phyloP scores from a whole-genome alignment of 2,329 filamentous ascomycete species.

The Aspergillus luchuensis region DNA sequence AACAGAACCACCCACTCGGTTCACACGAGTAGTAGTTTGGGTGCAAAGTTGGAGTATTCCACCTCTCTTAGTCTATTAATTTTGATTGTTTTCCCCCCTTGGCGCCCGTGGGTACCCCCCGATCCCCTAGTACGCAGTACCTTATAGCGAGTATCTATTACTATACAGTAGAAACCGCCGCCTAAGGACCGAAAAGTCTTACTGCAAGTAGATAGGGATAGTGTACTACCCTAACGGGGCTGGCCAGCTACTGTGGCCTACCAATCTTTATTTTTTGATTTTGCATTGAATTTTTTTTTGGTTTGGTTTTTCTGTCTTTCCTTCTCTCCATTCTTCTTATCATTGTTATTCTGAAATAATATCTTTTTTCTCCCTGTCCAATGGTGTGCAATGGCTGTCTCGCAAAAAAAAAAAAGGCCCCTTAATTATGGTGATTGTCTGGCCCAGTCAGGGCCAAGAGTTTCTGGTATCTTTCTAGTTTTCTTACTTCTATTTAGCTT shows the following conservation, averaged over 20 bases:
- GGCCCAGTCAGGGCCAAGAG: neutral
- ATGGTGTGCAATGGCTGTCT: neutral
- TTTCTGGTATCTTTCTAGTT: neutral
- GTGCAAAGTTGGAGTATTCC: neutral
- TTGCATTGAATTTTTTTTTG: too few relatives aligned
- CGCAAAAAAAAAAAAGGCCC: neutral
- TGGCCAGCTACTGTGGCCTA: too few relatives aligned
- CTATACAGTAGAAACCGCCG: too few relatives aligned
- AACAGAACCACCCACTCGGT: conserved; percentile 17
- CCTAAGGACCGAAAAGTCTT: too few relatives aligned
- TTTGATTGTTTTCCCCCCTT: too few relatives aligned
- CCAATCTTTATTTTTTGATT: too few relatives aligned
- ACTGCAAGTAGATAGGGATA: too few relatives aligned
- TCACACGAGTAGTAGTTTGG: neutral
- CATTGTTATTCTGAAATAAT: too few relatives aligned
- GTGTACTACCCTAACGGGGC: too few relatives aligned
- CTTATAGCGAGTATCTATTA: neutral
- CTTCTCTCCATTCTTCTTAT: neutral
- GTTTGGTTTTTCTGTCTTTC: neutral
- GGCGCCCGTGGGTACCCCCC: neutral
- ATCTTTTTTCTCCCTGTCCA: neutral
- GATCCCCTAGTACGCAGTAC: neutral
- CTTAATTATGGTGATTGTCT: neutral
- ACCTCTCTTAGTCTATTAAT: too few relatives aligned
- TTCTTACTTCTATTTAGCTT: neutral